These are phyloP conservation scores for Phlyctochytrium bullatum DNA, from an alignment of 192 early-diverging fungal genomes.

Conservation along the genomic window DNA sequence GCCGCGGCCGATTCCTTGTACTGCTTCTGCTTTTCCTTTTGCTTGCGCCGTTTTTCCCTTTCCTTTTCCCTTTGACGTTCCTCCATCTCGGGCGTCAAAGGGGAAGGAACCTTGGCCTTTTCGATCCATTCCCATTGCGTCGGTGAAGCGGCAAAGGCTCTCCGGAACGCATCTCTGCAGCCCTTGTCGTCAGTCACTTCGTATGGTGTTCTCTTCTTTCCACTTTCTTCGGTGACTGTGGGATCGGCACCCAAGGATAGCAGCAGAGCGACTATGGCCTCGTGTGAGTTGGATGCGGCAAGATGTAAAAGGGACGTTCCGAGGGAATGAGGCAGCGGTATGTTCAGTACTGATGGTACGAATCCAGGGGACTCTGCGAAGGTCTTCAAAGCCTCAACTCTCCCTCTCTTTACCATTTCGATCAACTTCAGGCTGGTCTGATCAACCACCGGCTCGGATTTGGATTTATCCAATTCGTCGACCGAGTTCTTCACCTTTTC, in stretches of 20 bases:
- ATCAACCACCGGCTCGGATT: conserved; percentile 24
- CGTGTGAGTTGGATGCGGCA: conserved; percentile 60
- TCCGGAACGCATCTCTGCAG: conserved; percentile 69
- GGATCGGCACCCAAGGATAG: conserved; percentile 79
- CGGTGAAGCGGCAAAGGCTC: conserved; percentile 59
- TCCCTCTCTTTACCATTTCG: conserved; percentile 58
- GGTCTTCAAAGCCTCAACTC: conserved; percentile 51
- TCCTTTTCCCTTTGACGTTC: conserved; percentile 65
- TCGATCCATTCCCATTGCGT: conserved; percentile 68
- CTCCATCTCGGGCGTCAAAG: conserved; percentile 72
- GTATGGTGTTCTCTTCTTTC: conserved; percentile 54
- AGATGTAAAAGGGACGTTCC: conserved; percentile 71
- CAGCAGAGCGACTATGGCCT: conserved; percentile 62
- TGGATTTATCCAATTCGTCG: conserved; percentile 1
- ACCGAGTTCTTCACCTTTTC: background rate
- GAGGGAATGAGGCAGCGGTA: conserved; percentile 22
- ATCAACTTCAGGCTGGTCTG: conserved; percentile 51
- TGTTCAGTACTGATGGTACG: conserved; percentile 21
- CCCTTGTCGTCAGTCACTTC: conserved; percentile 70
- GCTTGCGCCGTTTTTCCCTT: conserved; percentile 60
- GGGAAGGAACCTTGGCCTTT: conserved; percentile 66
- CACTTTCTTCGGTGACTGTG: conserved; percentile 34
- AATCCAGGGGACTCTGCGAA: background rate
- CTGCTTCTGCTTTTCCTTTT: conserved; percentile 52
- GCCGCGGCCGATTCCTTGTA: conserved; percentile 34